Conservation (phyloP, 1,139 yeast species). For the Hansenula sp. region DNA sequence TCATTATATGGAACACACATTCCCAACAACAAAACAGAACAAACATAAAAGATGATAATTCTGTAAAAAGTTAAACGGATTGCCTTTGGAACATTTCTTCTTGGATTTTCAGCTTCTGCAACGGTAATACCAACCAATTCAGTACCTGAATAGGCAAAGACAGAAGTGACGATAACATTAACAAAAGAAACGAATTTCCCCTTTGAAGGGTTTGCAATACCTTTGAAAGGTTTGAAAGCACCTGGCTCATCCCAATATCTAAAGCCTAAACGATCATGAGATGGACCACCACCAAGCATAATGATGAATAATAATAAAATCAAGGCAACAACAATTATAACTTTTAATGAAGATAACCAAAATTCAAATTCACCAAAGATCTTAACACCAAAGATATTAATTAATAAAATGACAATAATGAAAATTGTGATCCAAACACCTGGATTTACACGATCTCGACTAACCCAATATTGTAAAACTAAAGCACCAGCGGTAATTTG, state of each 20-base stretch:
- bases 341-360: conserved; percentile 54
- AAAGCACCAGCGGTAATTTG: conserved; percentile 79
- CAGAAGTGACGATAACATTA: conserved; percentile 68
- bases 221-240: conserved; percentile 64
- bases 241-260: conserved; percentile 63
- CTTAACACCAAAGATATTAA: conserved; percentile 65
- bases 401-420: conserved; percentile 47
- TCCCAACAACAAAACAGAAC: conserved; percentile 65
- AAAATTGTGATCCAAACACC: conserved; percentile 68
- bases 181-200: conserved; percentile 66
- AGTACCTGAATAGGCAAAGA: conserved; percentile 75
- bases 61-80: conserved; percentile 74
- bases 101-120: conserved; percentile 75
- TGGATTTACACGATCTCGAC: conserved; percentile 45
- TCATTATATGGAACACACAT: conserved; percentile 74
- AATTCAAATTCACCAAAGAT: conserved; percentile 74
- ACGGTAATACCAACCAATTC: conserved; percentile 73
- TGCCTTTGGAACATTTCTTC: conserved; percentile 74
- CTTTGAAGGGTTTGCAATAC: conserved; percentile 40
- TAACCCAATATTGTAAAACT: conserved; percentile 64
- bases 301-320: conserved; percentile 58
- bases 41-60: conserved; percentile 64
- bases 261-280: conserved; percentile 52
- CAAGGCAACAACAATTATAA: conserved; percentile 60
- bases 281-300: conserved; percentile 60